Conservation (phyloP, 257 asterid species). For the Marsdenia floribunda region DNA sequence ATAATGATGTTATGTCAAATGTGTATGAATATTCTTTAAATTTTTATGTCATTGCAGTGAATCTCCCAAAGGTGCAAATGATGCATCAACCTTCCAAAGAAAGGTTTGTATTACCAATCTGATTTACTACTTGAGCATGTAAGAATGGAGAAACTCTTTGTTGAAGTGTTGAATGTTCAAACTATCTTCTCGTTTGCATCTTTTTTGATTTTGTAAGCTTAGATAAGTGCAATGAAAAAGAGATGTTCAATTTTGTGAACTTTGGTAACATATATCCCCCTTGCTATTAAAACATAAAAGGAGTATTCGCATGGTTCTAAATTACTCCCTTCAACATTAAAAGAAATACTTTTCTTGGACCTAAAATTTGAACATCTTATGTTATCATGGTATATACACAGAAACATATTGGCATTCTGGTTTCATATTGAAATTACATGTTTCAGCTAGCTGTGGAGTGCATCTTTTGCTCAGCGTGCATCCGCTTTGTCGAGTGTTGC, state of each 20-base stretch:
- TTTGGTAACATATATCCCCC: background rate
- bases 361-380: background rate
- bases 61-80: constrained; percentile 97
- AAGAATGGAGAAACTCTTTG: background rate
- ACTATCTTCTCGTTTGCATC: background rate
- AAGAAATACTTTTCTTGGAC: background rate
- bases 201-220: background rate
- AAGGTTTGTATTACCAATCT: constrained; percentile 55
- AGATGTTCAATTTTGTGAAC: background rate
- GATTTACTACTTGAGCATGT: constrained; percentile 9
- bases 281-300: background rate
- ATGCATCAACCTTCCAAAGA: constrained; percentile 96
- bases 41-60: constrained; percentile 59
- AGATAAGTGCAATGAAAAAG: background rate
- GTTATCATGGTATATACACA: background rate
- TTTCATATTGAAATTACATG: background rate
- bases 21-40: background rate
- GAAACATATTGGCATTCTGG: background rate
- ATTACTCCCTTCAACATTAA: background rate
- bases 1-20: background rate
- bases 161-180: background rate
- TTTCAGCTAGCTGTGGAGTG: constrained; percentile 98
- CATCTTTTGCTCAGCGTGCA: constrained; percentile 98
- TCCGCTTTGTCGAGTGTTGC: constrained; percentile 98
- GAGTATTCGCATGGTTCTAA: background rate